Percentiles rank a stretch among this genome's conserved stretches.
Conservation (phyloP, 495 filamentous ascomycete genomes). For the Aspergillus bridgeri region DNA sequence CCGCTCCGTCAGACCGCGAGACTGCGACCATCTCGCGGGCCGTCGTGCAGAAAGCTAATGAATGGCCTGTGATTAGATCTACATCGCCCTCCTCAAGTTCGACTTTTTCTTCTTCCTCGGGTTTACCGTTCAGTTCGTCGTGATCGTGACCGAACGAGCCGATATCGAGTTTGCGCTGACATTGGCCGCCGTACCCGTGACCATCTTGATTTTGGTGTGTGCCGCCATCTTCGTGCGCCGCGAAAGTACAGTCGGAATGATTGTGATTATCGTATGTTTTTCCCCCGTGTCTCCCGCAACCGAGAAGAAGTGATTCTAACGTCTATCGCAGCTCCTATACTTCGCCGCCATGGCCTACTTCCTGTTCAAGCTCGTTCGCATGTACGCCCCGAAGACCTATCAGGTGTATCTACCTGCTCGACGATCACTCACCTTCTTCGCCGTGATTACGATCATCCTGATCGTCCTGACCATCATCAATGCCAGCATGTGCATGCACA, state of each 20-base stretch:
- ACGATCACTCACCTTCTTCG: constrained; percentile 83
- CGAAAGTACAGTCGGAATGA: constrained; percentile 77
- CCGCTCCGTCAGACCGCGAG: too few relatives aligned
- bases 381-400: constrained; percentile 64
- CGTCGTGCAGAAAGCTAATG: constrained; percentile 11
- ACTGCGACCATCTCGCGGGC: neutral
- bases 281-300: neutral
- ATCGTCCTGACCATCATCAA: constrained; percentile 88
- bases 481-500: constrained; percentile 78
- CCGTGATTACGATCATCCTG: constrained; percentile 83
- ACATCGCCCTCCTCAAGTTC: constrained; percentile 96
- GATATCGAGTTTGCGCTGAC: constrained; percentile 81
- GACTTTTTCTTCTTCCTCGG: constrained; percentile 99
- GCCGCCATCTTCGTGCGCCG: constrained; percentile 81
- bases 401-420: constrained; percentile 67
- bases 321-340: constrained; percentile 59
- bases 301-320: constrained; percentile 16
- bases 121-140: constrained; percentile 95
- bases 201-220: constrained; percentile 77
- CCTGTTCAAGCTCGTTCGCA: constrained; percentile 95
- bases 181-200: constrained; percentile 83
- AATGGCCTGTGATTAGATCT: constrained; percentile 65
- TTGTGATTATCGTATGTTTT: constrained; percentile 61
- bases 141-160: constrained; percentile 70
- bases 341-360: constrained; percentile 92